Conservation (phyloP, 2,329 filamentous ascomycete genomes). For the Harringtonia lauricola region DNA sequence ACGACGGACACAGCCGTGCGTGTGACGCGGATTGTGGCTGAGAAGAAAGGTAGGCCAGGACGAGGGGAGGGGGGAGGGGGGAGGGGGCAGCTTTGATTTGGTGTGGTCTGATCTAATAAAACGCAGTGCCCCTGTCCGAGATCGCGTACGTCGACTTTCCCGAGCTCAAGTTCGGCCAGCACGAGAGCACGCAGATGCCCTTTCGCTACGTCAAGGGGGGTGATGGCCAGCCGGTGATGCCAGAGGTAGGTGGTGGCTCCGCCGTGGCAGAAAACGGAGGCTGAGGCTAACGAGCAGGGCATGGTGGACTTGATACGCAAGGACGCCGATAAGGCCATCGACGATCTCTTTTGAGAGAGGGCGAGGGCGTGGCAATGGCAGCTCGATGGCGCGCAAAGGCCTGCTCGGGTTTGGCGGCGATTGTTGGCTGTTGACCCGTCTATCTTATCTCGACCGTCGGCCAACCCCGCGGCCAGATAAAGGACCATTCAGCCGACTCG, state of each 20-base stretch:
- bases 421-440: no score
- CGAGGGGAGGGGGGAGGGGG: no score
- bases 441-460: slow-evolving; percentile 3
- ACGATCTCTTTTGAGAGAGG: slow-evolving; percentile 62
- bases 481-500: no score
- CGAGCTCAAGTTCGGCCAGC: slow-evolving; percentile 78
- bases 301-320: slow-evolving; percentile 92
- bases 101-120: no score
- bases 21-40: slow-evolving; percentile 80
- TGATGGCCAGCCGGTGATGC: slow-evolving; percentile 79
- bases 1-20: slow-evolving; percentile 95
- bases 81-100: no score
- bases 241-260: no score
- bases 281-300: slow-evolving; percentile 60
- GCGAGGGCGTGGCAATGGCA: no score
- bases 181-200: slow-evolving; percentile 95
- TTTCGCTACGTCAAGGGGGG: slow-evolving; percentile 83
- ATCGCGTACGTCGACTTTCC: slow-evolving; percentile 81
- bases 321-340: slow-evolving; percentile 85
- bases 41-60: slow-evolving; percentile 56
- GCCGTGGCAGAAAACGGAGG: no score
- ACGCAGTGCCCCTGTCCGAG: slow-evolving; percentile 60
- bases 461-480: slow-evolving; percentile 8
- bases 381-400: no score
- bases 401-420: no score